Evolutionary conservation across 495 filamentous ascomycete genomes (phyloP).

Genomic region (Xylaria intraflava): DNA sequence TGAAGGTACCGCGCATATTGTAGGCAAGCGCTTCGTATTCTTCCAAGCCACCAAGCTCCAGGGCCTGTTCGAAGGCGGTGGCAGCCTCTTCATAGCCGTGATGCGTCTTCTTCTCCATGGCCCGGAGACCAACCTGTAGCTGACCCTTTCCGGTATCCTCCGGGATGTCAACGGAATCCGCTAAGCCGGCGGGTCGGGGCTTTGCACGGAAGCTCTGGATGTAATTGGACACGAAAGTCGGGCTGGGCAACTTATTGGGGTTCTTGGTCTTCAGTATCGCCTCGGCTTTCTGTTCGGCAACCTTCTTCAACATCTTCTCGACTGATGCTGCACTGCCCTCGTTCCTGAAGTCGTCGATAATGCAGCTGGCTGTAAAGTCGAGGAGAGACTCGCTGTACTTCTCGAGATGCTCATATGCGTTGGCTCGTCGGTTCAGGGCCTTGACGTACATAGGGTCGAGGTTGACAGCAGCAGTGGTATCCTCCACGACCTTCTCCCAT

Average conservation of each 20-base stretch:
- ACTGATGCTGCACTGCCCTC: constrained; percentile 81
- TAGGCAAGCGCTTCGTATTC: constrained; percentile 85
- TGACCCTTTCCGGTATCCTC: constrained; percentile 80
- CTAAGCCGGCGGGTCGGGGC: constrained; percentile 72
- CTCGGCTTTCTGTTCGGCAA: constrained; percentile 87
- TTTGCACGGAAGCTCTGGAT: constrained; percentile 91
- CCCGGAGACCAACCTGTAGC: constrained; percentile 70
- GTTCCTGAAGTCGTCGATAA: constrained; percentile 93
- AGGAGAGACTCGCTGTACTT: constrained; percentile 91
- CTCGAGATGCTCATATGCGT: constrained; percentile 87
- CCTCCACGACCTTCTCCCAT: constrained; percentile 95
- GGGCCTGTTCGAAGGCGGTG: constrained; percentile 74
- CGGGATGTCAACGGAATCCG: constrained; percentile 64
- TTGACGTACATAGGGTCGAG: constrained; percentile 96
- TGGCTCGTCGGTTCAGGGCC: constrained; percentile 90
- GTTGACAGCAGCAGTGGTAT: constrained; percentile 87
- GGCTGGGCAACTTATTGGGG: constrained; percentile 69
- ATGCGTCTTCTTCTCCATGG: constrained; percentile 75
- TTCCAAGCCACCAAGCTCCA: constrained; percentile 69
- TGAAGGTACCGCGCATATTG: constrained; percentile 94
- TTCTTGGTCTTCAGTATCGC: constrained; percentile 67
- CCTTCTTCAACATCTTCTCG: constrained; percentile 91
- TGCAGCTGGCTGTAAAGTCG: constrained; percentile 97
- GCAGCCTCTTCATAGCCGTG: constrained; percentile 87
- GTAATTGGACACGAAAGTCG: constrained; percentile 97